Conservation (phyloP, 2,329 filamentous ascomycete genomes). For the Aspergillus udagawae region DNA sequence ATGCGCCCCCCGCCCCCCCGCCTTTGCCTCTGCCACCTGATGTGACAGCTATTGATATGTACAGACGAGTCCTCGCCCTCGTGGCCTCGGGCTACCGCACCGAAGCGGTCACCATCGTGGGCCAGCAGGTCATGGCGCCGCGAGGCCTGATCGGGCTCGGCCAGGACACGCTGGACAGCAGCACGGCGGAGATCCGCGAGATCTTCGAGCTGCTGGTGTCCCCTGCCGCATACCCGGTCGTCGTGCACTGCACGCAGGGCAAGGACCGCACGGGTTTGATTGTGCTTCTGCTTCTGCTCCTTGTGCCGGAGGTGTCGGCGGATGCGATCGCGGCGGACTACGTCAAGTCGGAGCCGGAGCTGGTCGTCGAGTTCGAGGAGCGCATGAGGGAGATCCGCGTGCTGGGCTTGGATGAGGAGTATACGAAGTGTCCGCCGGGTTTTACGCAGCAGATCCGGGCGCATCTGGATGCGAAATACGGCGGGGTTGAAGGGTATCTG, state of each 20-base stretch:
- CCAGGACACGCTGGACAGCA: constrained; percentile 65
- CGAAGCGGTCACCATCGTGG: constrained; percentile 66
- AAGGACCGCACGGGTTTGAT: constrained; percentile 80
- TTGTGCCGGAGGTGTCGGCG: constrained; percentile 52
- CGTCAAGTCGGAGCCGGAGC: constrained; percentile 57
- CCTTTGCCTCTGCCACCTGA: background rate
- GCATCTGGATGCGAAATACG: constrained; percentile 61
- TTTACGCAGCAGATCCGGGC: constrained; percentile 58
- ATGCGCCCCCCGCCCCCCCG: constrained; percentile 17
- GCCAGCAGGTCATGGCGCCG: constrained; percentile 65
- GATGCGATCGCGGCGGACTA: constrained; percentile 70
- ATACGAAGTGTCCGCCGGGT: constrained; percentile 61
- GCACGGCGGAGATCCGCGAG: constrained; percentile 59
- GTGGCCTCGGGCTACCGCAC: constrained; percentile 64
- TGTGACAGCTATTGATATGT: background rate
- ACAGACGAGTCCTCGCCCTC: constrained; percentile 58
- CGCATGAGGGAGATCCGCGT: constrained; percentile 64
- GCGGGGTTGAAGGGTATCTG: constrained; percentile 64
- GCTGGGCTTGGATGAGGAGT: constrained; percentile 70
- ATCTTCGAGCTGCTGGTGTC: constrained; percentile 65
- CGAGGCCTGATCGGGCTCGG: constrained; percentile 69
- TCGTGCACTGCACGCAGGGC: constrained; percentile 84
- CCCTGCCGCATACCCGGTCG: constrained; percentile 51
- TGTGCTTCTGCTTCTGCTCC: constrained; percentile 63
- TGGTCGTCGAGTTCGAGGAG: constrained; percentile 59